Evolutionary conservation across 1,284 basidiomycete species (phyloP), one percentile per base, ranked within the genome.

Genomic region (Cutaneotrichosporon cyanovorans): DNA sequence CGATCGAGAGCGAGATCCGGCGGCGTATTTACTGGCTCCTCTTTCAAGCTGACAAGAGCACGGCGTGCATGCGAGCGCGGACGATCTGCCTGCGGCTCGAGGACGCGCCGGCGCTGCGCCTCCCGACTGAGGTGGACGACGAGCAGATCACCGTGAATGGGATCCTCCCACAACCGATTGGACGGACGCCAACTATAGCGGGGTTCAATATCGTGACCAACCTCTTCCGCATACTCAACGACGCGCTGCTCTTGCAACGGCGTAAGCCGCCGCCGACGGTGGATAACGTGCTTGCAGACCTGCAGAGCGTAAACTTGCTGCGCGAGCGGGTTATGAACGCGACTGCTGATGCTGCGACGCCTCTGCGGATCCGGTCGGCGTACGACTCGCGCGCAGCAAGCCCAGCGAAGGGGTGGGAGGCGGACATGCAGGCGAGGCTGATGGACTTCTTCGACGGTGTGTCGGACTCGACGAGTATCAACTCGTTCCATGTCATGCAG

Each of bases 121-220:
- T 68, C 15, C 68, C 69, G 0, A 42, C 63, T 14, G 68, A 72
- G 50, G 62, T 69, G 11, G 67, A 69, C 47, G 70, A 72, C 48
- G 66, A 68, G 30, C 57, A 63, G 36, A 72, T 72, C 56, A 68
- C 68, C 0, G 20, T 51, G 0, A 51, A 55, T 19, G 67, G 68
- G 1, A 60, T 69, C 20, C 46, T 62, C 15, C 61, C 63, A 3
- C 68, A 69, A 47, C 62, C 66, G 0, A 25, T 45, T 1, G 65
- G 60, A 8, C 51, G 52, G 10, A 66, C 64, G 8, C 61, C 68
- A 3, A 52, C 63, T 11, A 63, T 69, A 18, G 51, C 60, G 12
- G 66, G 67, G 4, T 69, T 73, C 57, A 68, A 66, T 49, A 54
- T 65, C 10, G 56, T 58, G 12, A 66, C 65, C 6, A 58, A 61